Percentiles rank a stretch among this genome's conserved stretches.
Evolutionary conservation across 441 rosid species (phyloP).

Genomic region (Gossypium laxum): DNA sequence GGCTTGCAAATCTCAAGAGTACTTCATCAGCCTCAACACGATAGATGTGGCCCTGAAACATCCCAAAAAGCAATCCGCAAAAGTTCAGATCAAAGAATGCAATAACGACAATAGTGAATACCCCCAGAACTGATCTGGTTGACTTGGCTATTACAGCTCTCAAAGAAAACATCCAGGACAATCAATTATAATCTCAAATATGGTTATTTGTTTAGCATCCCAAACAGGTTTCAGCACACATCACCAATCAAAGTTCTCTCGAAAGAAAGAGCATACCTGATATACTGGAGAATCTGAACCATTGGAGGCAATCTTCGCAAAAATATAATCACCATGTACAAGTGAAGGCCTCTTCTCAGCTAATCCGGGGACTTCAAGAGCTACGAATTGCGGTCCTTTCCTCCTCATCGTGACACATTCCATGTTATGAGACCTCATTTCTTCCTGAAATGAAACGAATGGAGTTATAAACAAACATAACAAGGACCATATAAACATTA

Average conservation of each 20-base stretch:
- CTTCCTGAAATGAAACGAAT: conserved; percentile 30
- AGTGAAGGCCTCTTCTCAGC: conserved; percentile 64
- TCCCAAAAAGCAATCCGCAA: neutral
- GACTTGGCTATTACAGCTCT: neutral
- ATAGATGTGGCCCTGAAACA: conserved; percentile 41
- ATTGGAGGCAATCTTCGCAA: conserved; percentile 25
- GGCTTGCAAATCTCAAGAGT: conserved; percentile 26
- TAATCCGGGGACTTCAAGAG: conserved; percentile 49
- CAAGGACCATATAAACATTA: neutral
- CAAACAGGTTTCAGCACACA: neutral
- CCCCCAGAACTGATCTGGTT: neutral
- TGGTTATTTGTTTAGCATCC: neutral
- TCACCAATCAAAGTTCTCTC: conserved; percentile 6
- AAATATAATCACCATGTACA: conserved; percentile 42
- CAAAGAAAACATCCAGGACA: neutral
- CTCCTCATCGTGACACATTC: conserved; percentile 33
- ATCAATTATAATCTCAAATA: neutral
- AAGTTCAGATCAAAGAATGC: neutral
- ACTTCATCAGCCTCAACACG: conserved; percentile 56
- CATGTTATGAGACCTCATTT: conserved; percentile 42
- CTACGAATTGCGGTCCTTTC: conserved; percentile 27
- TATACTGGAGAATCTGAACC: conserved; percentile 12
- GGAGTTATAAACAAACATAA: neutral
- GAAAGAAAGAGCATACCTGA: conserved; percentile 28
- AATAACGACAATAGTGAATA: neutral